Conservation (phyloP, 257 asterid genomes). For the Cinchona pubescens region DNA sequence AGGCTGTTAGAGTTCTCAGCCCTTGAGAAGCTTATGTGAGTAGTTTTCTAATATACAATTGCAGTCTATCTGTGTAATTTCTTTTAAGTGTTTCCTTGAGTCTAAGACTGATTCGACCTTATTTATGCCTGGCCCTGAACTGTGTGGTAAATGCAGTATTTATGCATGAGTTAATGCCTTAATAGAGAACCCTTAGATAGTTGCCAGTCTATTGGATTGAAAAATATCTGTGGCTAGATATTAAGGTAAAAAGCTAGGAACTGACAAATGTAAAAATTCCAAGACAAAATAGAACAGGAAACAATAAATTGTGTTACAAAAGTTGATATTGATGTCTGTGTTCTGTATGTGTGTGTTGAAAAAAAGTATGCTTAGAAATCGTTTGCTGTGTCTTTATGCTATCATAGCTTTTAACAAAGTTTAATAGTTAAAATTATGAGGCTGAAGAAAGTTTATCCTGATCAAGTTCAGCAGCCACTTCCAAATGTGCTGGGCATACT, state of each 20-base stretch:
- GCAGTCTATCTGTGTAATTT: not conserved
- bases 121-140: too few species aligned
- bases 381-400: not conserved
- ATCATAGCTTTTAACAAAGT: not conserved
- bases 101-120: not conserved
- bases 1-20: constrained; percentile 50
- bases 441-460: not conserved
- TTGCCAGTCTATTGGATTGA: not conserved
- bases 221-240: not conserved
- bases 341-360: not conserved
- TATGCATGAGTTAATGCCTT: not conserved
- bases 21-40: constrained; percentile 60
- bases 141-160: not conserved
- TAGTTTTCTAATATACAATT: constrained; percentile 8
- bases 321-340: not conserved
- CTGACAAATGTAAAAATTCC: not conserved
- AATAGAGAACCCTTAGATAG: not conserved
- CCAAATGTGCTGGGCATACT: not conserved
- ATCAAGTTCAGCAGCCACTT: not conserved
- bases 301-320: not conserved
- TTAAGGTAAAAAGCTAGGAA: not conserved
- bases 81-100: not conserved
- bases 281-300: not conserved
- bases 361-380: not conserved
- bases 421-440: not conserved